phyloP scores from a whole-genome alignment of 164 flowering plant species.

The Sextonia rubra region DNA sequence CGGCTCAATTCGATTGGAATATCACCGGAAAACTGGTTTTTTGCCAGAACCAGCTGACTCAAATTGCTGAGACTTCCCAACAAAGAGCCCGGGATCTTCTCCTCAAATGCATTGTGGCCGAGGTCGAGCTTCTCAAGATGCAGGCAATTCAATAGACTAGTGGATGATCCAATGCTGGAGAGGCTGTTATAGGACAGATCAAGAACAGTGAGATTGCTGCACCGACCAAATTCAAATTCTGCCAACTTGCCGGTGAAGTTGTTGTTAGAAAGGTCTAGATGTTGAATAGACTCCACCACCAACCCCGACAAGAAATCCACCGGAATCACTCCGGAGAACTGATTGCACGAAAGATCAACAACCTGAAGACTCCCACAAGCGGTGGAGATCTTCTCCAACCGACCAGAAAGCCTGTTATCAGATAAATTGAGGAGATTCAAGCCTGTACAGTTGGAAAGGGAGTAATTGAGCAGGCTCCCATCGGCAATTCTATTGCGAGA shows the following conservation, averaged over 20 bases:
- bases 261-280: conserved; percentile 58
- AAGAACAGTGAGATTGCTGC: conserved; percentile 48
- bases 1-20: conserved; percentile 53
- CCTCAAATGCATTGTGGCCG: conserved; percentile 36
- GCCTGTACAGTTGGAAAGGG: conserved; percentile 39
- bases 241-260: conserved; percentile 55
- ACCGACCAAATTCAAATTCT: conserved; percentile 38
- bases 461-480: conserved; percentile 18
- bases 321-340: conserved; percentile 27
- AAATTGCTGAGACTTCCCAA: conserved; percentile 40
- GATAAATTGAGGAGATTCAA: conserved; percentile 54
- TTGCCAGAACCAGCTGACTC: conserved; percentile 41
- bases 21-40: conserved; percentile 51
- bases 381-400: conserved; percentile 16
- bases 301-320: conserved; percentile 1
- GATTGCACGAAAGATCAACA: conserved; percentile 55
- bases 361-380: conserved; percentile 38
- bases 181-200: conserved; percentile 48
- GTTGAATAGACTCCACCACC: conserved; percentile 18
- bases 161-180: conserved; percentile 38
- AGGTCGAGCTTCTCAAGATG: conserved; percentile 49
- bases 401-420: conserved; percentile 44
- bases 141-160: conserved; percentile 37
- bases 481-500: conserved; percentile 55
- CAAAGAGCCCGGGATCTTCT: conserved; percentile 36